Evolutionary conservation across 2,329 filamentous ascomycete genomes (phyloP).

Genomic region (Monilinia vaccinii-corymbosi): DNA sequence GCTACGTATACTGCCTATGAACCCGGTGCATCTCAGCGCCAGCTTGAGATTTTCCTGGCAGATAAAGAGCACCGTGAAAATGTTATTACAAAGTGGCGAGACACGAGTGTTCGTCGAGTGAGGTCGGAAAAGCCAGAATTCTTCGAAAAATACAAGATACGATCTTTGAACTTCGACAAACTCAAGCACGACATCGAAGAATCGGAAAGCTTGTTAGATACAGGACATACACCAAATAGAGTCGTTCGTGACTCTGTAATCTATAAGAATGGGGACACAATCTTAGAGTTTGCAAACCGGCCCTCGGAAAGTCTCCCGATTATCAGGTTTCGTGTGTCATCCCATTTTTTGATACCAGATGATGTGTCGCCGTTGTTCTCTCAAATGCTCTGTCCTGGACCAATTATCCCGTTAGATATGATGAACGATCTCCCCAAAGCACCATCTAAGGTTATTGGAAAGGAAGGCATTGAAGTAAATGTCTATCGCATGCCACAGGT

Average conservation of each 20-base stretch:
- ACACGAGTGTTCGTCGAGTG: slow-evolving; percentile 35
- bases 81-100: slow-evolving; percentile 39
- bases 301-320: slow-evolving; percentile 32
- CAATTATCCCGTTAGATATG: slow-evolving; percentile 15
- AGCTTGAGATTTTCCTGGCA: slow-evolving; percentile 36
- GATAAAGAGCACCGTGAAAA: slow-evolving; percentile 36
- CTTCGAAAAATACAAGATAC: slow-evolving; percentile 37
- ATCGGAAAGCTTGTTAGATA: slow-evolving; percentile 35
- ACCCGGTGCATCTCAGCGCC: slow-evolving; percentile 35
- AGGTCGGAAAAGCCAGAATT: slow-evolving; percentile 38
- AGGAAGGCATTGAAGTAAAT: slow-evolving; percentile 37
- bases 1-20: slow-evolving; percentile 40
- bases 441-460: slow-evolving; percentile 32
- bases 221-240: slow-evolving; percentile 34
- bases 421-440: slow-evolving; percentile 21
- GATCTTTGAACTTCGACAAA: slow-evolving; percentile 39
- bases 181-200: slow-evolving; percentile 36
- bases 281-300: slow-evolving; percentile 43
- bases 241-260: slow-evolving; percentile 37
- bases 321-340: slow-evolving; percentile 43
- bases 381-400: slow-evolving; percentile 34
- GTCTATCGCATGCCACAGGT: slow-evolving; percentile 45
- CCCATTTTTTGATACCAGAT: slow-evolving; percentile 35
- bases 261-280: slow-evolving; percentile 37
- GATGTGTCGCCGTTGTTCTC: slow-evolving; percentile 45